Conservation (phyloP, 1,139 yeast genomes). For the Magnusiomyces suaveolens region DNA sequence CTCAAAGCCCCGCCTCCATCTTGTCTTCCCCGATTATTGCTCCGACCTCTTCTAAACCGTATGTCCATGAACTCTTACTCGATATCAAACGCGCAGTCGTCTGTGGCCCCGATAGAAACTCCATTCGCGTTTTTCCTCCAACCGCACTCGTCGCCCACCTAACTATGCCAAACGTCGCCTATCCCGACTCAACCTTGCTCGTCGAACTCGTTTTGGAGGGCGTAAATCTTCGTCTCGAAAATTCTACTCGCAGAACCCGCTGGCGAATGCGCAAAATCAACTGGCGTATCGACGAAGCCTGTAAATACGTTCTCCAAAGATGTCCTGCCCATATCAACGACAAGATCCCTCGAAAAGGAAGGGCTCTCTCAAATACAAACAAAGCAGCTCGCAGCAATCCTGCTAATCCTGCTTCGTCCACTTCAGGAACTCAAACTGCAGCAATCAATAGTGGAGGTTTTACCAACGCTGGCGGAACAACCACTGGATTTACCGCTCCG, state of each 20-base stretch:
- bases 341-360: neutral
- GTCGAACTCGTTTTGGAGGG: slow-evolving; percentile 78
- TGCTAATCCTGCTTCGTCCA: too few relatives aligned
- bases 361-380: neutral
- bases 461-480: neutral
- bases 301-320: slow-evolving; percentile 43
- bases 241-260: slow-evolving; percentile 40
- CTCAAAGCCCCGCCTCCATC: neutral
- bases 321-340: slow-evolving; percentile 16
- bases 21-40: neutral
- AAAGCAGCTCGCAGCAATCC: neutral
- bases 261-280: slow-evolving; percentile 88
- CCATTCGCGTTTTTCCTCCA: slow-evolving; percentile 89
- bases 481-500: neutral
- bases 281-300: slow-evolving; percentile 86
- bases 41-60: slow-evolving; percentile 18
- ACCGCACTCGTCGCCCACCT: slow-evolving; percentile 83
- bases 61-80: slow-evolving; percentile 54
- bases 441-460: neutral
- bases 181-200: slow-evolving; percentile 79
- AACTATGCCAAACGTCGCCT: slow-evolving; percentile 75
- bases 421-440: neutral
- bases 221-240: slow-evolving; percentile 33
- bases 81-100: slow-evolving; percentile 66
- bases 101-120: slow-evolving; percentile 76